Evolutionary conservation across 495 filamentous ascomycete species (phyloP).

Genomic region (Neurospora tetrasperma): DNA sequence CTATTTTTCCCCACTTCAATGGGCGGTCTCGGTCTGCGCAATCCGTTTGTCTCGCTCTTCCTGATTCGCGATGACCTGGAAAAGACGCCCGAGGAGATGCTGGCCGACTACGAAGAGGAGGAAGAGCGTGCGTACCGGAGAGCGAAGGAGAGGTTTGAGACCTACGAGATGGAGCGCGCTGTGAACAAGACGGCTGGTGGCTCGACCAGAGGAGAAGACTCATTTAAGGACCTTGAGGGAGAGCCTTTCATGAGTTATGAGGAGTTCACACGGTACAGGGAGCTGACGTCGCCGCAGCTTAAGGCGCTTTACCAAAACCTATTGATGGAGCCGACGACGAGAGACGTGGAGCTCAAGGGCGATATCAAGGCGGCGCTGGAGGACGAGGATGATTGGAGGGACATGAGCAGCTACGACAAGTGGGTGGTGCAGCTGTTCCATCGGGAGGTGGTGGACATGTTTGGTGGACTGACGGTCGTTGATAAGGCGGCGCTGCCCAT

Average conservation of each 20-base stretch:
- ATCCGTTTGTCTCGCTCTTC: conserved; percentile 37
- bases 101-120: conserved; percentile 10
- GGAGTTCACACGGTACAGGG: conserved; percentile 37
- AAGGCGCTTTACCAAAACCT: conserved; percentile 8
- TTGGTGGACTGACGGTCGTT: conserved; percentile 41
- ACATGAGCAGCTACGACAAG: conserved; percentile 26
- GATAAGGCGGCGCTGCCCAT: conserved; percentile 44
- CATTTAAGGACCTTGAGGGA: conserved; percentile 9
- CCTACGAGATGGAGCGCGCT: not conserved
- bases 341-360: conserved; percentile 1
- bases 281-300: conserved; percentile 22
- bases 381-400: conserved; percentile 6
- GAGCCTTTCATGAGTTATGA: conserved; percentile 37
- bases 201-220: not conserved
- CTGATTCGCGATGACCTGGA: conserved; percentile 7
- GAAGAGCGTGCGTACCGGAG: conserved; percentile 33
- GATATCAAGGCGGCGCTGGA: conserved; percentile 10
- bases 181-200: not conserved
- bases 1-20: conserved; percentile 45
- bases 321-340: conserved; percentile 2
- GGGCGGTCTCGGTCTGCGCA: conserved; percentile 46
- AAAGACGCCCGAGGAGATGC: conserved; percentile 6
- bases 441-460: conserved; percentile 35
- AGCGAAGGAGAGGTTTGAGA: conserved; percentile 24
- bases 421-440: conserved; percentile 45